Base-by-base conservation (phyloP, 139 green algal genomes). In the Astrephomene gubernaculifera region DNA sequence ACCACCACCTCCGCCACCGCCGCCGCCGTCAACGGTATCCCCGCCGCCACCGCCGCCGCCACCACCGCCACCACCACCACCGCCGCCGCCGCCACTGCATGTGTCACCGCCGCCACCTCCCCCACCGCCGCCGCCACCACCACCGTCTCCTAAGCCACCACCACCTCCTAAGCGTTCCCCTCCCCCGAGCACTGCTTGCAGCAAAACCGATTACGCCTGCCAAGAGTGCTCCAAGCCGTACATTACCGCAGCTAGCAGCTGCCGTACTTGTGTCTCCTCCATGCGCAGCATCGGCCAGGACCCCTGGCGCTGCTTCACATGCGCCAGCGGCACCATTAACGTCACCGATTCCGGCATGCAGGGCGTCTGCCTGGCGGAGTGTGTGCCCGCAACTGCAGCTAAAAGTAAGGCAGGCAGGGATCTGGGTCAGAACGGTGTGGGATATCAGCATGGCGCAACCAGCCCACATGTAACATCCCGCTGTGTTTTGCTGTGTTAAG, bases 231-330 rank as follows among this genome's bases (percentile, higher is more conserved):
- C 39, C n/a, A 29, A 80, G 24, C 33, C 71, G 10, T 8, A 3
- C 71, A 29, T 64, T 19, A 80, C 71, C 14, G n/a, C 45, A 4
- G 45, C 31, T 5, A n/a, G 33, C 43, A 45, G 31, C 4, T 80
- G 71, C 71, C 71, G 71, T 21, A 49, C 44, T 5, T 80, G 71
- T 35, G 71, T 80, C 5, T n/a, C 14, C 4, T 10, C 45, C 31
- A 54, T 80, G 71, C 19, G 31, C 31, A 45, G 10, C 71, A 67
- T 67, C 21, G 71, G 45, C 19, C 71, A 65, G 45, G 71, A 80
- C 71, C 71, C 70, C 7, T 78, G 44, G n/a, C 25, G 43, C 14
- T 78, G 70, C 44, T 61, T 63, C 70, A 63, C 70, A 7, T 78
- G 70, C 31, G 41, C 33, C 44, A 78, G 61, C 24, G 70, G 70